Evolutionary conservation across 23 red algal genomes (phyloP), one percentile per base, ranked within the genome.

Genomic region (Gracilaria domingensis): DNA sequence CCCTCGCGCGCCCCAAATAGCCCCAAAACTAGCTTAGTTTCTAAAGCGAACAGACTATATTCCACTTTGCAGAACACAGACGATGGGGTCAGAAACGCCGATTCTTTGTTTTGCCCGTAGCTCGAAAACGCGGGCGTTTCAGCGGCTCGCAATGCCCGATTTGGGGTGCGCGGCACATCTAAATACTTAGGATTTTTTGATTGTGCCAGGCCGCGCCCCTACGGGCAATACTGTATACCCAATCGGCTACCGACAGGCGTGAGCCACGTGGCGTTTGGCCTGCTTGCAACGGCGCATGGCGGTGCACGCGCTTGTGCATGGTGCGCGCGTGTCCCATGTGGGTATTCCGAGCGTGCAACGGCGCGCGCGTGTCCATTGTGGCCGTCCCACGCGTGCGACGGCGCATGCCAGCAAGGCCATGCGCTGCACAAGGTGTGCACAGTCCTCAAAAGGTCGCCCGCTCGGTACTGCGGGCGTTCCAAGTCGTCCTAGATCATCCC

Each of bases 171-270:
- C 58, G 58, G 21, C 21, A n/a, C 26, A n/a, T 26, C 21, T 8
- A 64, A 64, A 64, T 64, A 64, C 58, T 64, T 64, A 64, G 58
- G 58, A 64, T 16, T 64, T 64, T 64, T 64, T 64, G 58, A 64
- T 26, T 4, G 7, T n/a, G 23, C 23, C 26, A 14, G 6, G 14
- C 58, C 23, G 23, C 58, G 6, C 17, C 58, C 7, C 26, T 64
- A 64, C 14, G 58, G 21, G 58, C 58, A 64, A 64, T 64, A 64
- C 26, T 64, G 58, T 29, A n/a, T 4, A 29, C 6, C 58, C 6
- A 64, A 29, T 64, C 26, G 58, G 58, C 26, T 64, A 64, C 58
- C 58, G 6, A 64, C 21, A 6, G 6, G 58, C 23, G 58, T 64
- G 58, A 14, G 23, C 58, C 58, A 64, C 58, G 58, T 64, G 58